Base-by-base conservation (phyloP, 2,329 filamentous ascomycete genomes). In the Lachnellula suecica region DNA sequence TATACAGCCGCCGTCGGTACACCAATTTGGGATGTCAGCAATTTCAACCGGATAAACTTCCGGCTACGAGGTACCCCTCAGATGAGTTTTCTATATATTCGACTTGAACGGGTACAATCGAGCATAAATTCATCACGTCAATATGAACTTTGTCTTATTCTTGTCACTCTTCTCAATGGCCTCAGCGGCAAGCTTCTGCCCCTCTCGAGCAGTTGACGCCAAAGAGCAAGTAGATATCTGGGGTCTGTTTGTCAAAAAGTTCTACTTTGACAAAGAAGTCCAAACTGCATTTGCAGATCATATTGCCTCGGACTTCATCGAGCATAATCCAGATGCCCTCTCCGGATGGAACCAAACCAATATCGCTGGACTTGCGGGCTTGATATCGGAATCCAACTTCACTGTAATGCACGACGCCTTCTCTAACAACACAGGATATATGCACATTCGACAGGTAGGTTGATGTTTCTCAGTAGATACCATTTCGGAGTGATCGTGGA, bases 271-370 rank as follows among this genome's bases (percentile, higher is more conserved):
- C 8, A 60, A 59, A 19, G 47, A 61, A 22, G 51, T 53, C 41
- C 47, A 43, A 11, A 47, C 38, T 9, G 57, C 55, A 4, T 53
- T 63, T 23, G 24, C 48, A 17, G 50, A 45, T 31, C 53, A 59
- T 38, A 49, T 63, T 13, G 50, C 44, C 9, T 15, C 25, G 10
- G 46, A 61, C 47, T 58, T 59, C 40, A 61, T 57, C 47, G 51
- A 63, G 45, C 60, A 63, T 35, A 59, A 61, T 34, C 57, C 59
- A 2, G 44, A 46, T 13, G 55, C 51, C n/a, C 41, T 43, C 2
- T 51, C 48, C 11, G 59, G 60, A 3, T 31, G 29, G 29, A 42
- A 49, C 13, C 44, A 53, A 13, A 29, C 51, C 24, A 53, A 51
- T 19, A 49, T 52, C 23, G 47, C 42, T 23, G 54, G 47, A 11